Base-by-base conservation (phyloP, 1,139 yeast genomes). In the Yamadazyma membranifaciens region DNA sequence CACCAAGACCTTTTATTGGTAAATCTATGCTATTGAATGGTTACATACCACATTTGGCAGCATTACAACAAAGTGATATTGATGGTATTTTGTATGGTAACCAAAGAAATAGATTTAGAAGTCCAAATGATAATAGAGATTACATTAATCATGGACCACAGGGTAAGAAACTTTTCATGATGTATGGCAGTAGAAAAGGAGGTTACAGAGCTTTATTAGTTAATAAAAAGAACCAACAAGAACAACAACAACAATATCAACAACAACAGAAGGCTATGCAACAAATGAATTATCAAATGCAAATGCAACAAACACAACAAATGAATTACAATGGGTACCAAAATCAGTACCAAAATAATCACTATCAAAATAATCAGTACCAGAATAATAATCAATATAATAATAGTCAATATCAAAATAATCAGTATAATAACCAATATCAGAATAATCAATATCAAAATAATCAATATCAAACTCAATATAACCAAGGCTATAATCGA, bases 11-110 rank as follows among this genome's bases (percentile, higher is more conserved):
- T 6, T 63, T 53, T 4, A 24, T 9, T 13, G 85, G 87, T 40
- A 92, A 92, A 58, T 84, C 95, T 2, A 86, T 92, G 87, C 67
- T 92, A 20, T 63, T 92, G 46, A 86, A 83, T 40, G 98, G 98
- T 0, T 87, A 73, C 52, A 79, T 82, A 45, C 75, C 88, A 2
- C 82, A 81, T 45, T 64, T 65, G 15, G 72, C 74, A 10, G 83
- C 83, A 2, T 68, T 91, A 37, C 79, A 80, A 3, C 79, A 75
- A 34, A 84, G 83, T 42, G 96, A 89, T 57, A 75, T 73, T 40
- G 87, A 83, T 45, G 68, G 75, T n/a, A 69, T 88, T 22, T 53
- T 71, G 36, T 78, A 79, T 49, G 65, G 69, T 2, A 60, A 62
- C 17, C 47, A 53, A 36, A 52, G 55, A 29, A 20, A 20, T 20